Evolutionary conservation across 2,329 filamentous ascomycete species (phyloP), one percentile per base, ranked within the genome.

Genomic region (Monilinia vaccinii-corymbosi): DNA sequence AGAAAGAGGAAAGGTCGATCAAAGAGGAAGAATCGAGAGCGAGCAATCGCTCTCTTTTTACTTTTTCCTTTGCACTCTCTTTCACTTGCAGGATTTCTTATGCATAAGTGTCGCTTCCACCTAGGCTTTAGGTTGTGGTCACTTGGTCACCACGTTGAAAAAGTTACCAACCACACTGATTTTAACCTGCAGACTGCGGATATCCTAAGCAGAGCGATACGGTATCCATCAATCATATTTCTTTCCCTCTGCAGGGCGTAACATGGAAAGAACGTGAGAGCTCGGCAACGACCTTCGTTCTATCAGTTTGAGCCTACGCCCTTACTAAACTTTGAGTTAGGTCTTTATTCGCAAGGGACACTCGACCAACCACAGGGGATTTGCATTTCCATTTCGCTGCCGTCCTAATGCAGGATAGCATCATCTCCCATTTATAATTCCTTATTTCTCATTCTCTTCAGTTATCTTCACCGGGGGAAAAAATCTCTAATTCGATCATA

Each of bases 141-240:
- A 52, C 49, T 55, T 60, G 57, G 57, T 59, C 56, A 59, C 56
- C 56, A 59, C 56, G 49, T 59, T 44, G 38, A 59, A 44, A 60
- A 47, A 50, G 25, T 47, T 60, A 60, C 57, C 57, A 60, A 60
- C 57, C 57, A 60, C 57, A 45, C 42, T 60, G 57, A 60, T 55
- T 60, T 60, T 47, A 49, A 14, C 57, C 57, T 60, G 57, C 57
- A 60, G 57, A 60, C 23, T 55, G 57, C 57, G 57, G 57, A 60
- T 55, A 52, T 60, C 55, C 57, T 60, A 60, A 52, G 57, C 49
- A 60, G 31, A 53, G 57, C 57, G 57, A 60, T 60, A 60, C 32
- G 49, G 23, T 40, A 16, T 60, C 49, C 48, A 31, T 60, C 57
- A 60, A 60, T 60, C 57, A 60, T 38, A 55, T 34, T 28, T 40